Evolutionary conservation across 2,329 filamentous ascomycete species (phyloP), one percentile per base, ranked within the genome.

Genomic region (Pseudogymnoascus verrucosus): DNA sequence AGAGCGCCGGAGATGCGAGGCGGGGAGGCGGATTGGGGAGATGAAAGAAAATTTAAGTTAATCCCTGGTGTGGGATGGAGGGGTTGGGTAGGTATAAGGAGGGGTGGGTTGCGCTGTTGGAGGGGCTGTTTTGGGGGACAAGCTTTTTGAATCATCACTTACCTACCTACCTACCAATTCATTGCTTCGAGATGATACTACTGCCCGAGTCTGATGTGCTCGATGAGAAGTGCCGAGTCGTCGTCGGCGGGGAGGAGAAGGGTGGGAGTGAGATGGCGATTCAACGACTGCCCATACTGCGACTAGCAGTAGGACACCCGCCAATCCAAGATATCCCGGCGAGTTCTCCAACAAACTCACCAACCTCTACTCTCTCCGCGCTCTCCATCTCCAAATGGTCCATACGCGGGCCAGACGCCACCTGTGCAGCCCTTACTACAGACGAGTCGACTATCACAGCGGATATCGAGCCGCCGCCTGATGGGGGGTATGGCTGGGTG

Each of bases 401-500:
- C 2, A 11, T 11, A 11, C 28, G 28, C 1, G 8, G 28, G 2
- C 3, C 28, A 8, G 40, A 19, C 16, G 8, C 11, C 1, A 23
- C 40, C 3, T 44, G 40, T 4, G 10, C 40, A 3, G 23, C 19
- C 12, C 40, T 19, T 5, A 44, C 19, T 6, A 21, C 4, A 6
- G 40, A 23, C 4, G 67, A 70, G 74, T 4, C n/a, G 6, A n/a
- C 7, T 4, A 19, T 2, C 0, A 10, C 10, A 3, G 10, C 40
- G 10, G 19, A 44, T 12, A 44, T 44, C 40, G 40, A 44, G 4
- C 51, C 51, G 1, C 77, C 79, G 1, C 81, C 81, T 0, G 77
- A 83, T 70, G 82, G 82, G 31, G 82, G 82, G 11, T 84, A 83
- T 68, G 72, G 72, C 2, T 73, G 69, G 72, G 65, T 72, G 8